Base-by-base conservation (phyloP, 352 stramenopile species). In the Phytophthora ramorum region DNA sequence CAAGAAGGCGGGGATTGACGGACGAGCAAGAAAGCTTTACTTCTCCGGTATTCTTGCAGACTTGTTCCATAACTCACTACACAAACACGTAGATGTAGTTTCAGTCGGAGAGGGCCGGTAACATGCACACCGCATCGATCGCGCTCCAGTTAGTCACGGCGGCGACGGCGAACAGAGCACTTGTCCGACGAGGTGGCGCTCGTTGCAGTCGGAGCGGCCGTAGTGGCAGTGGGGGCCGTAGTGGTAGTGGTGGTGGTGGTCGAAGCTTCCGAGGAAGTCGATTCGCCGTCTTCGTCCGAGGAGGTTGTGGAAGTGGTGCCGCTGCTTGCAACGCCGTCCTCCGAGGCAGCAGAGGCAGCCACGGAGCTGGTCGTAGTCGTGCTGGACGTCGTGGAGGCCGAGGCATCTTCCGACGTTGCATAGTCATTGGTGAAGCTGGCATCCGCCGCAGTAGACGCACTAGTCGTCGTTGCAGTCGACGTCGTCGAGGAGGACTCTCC, bases 321-420 rank as follows among this genome's bases (percentile, higher is more conserved):
- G 34, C 34, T 40, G 14, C 12, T 40, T 40, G 46, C 8, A 0
- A 17, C 22, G 6, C 24, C 16, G 7, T 12, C 7, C 28, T 34
- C 28, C 8, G 28, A 34, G 26, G 38, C 20, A 20, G 38, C 14
- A 26, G 52, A 41, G 17, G 52, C 13, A 12, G 59, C 46, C n/a
- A 35, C 13, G 7, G 47, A 48, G 5, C 7, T 59, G 40, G 48
- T 54, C 14, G 58, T 53, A 28, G 48, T 54, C 20, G 58, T 53
- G 26, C 43, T 64, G 6, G 43, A 35, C 2, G 55, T 57, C 7
- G 61, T 54, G 13, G 46, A 35, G 8, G 45, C 8, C 0, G 55
- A 66, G 44, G 58, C 50, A 13, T 67, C 64, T 32, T 72, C 50
- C 20, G 62, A 65, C 7, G 55, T 56, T 26, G 62, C 54, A 32